Evolutionary conservation across 2,329 filamentous ascomycete genomes (phyloP).

Genomic region (Sporothrix inflata): DNA sequence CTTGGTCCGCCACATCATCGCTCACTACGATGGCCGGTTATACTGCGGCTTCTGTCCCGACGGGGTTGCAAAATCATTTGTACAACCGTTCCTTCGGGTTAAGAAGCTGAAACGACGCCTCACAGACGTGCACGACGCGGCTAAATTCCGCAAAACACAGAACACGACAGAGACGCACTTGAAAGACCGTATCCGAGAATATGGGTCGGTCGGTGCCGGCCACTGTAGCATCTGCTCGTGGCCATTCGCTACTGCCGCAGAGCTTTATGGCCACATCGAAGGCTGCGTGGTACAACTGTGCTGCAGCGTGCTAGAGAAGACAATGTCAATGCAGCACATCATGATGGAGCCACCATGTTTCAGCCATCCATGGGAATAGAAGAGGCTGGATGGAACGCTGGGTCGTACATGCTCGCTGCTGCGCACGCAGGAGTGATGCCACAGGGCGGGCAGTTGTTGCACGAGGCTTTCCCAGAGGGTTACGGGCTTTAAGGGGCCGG

Average conservation of each 20-base stretch:
- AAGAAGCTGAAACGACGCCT: neutral
- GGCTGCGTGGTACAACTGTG: neutral
- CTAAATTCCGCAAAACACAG: neutral
- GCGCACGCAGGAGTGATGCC: neutral
- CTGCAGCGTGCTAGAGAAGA: neutral
- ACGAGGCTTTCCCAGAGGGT: neutral
- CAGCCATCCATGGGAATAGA: neutral
- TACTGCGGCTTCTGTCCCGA: conserved; percentile 4
- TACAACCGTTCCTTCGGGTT: neutral
- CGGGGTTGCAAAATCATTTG: neutral
- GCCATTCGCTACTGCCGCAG: neutral
- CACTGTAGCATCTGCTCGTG: neutral
- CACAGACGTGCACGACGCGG: neutral
- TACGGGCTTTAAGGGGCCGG: neutral
- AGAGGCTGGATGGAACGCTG: neutral
- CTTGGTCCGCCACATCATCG: conserved; percentile 1
- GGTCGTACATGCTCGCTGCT: neutral
- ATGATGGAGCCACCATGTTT: too few relatives aligned
- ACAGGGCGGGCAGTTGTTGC: neutral
- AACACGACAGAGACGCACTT: neutral
- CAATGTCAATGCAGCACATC: neutral
- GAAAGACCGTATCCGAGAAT: neutral
- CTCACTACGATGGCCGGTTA: neutral
- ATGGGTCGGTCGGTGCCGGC: neutral
- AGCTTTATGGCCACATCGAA: neutral